Percentiles rank a stretch among this genome's conserved stretches.
Conservation (phyloP, 495 filamentous ascomycete genomes). For the Hyaloscypha hepaticicola region DNA sequence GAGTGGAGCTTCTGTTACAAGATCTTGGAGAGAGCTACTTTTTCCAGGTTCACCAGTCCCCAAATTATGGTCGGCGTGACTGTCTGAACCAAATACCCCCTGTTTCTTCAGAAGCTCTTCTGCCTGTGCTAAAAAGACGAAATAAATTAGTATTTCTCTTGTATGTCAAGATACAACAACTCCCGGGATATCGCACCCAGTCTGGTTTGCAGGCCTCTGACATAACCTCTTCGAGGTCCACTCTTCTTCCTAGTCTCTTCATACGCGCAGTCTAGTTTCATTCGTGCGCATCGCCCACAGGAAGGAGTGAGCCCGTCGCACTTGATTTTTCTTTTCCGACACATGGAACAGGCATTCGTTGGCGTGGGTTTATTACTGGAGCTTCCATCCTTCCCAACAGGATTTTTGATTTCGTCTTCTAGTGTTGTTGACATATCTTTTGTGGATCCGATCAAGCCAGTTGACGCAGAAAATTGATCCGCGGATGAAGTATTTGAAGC, state of each 20-base stretch:
- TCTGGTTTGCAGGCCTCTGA: not conserved
- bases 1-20: not conserved
- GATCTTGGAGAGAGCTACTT: not conserved
- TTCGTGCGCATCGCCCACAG: not conserved
- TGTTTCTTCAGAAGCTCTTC: not conserved
- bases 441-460: too few species aligned
- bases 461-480: too few species aligned
- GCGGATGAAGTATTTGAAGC: too few species aligned
- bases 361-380: not conserved
- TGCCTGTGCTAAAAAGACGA: not conserved
- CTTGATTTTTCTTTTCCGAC: slow-evolving; percentile 3
- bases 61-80: not conserved
- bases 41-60: not conserved
- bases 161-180: not conserved
- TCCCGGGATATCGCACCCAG: not conserved
- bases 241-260: not conserved
- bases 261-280: not conserved
- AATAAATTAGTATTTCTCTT: not conserved
- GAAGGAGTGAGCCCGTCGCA: not conserved
- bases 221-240: not conserved
- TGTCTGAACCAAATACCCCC: not conserved
- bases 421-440: too few species aligned
- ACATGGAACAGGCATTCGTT: not conserved
- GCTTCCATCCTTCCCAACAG: not conserved
- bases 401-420: not conserved